Conservation (phyloP, 331 rosid genomes). For the Saraca asoca region DNA sequence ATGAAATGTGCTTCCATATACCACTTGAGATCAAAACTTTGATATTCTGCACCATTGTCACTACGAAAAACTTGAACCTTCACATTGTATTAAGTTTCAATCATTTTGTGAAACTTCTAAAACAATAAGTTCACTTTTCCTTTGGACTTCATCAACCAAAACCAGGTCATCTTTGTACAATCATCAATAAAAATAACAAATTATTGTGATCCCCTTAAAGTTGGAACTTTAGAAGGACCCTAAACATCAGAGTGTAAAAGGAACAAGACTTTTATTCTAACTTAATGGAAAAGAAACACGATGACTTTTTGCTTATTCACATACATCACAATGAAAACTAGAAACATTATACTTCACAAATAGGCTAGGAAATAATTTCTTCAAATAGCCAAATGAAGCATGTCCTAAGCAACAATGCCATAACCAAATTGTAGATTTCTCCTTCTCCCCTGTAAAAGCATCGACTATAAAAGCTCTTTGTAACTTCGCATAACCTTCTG, state of each 20-base stretch:
- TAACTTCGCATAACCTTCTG: neutral
- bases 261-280: neutral
- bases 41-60: conserved; percentile 7
- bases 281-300: neutral
- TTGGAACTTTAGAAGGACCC: conserved; percentile 15
- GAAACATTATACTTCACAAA: neutral
- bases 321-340: neutral
- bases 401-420: conserved; percentile 23
- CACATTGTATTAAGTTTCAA: neutral
- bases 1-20: neutral
- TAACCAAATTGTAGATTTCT: neutral
- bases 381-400: conserved; percentile 8
- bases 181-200: conserved; percentile 9
- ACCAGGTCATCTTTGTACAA: neutral
- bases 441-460: neutral
- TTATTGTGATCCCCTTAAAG: conserved; percentile 1
- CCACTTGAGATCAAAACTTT: neutral
- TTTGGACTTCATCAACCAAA: neutral
- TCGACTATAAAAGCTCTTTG: neutral
- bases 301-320: conserved; percentile 9
- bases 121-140: neutral
- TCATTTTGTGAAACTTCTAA: neutral
- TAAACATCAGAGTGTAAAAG: neutral
- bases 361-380: conserved; percentile 21
- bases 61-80: neutral